These are phyloP conservation scores for Globisporangium mamillatum DNA, from an alignment of 352 stramenopile genomes.

Conservation along the genomic window DNA sequence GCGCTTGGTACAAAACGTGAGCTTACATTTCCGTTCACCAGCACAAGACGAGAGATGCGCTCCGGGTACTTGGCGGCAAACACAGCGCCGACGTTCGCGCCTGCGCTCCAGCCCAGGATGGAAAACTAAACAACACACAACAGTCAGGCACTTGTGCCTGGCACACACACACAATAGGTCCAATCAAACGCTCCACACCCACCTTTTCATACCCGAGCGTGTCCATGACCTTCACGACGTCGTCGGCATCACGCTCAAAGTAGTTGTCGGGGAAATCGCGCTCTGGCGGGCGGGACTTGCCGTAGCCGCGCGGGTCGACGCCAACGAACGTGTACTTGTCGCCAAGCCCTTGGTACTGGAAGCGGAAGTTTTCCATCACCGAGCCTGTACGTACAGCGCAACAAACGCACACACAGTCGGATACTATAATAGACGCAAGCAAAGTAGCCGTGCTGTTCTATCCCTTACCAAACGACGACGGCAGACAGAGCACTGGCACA, in stretches of 20 bases:
- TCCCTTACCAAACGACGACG: constrained; percentile 54
- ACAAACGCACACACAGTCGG: not conserved
- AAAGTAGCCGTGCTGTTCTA: not conserved
- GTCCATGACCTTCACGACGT: constrained; percentile 63
- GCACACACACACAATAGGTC: not conserved
- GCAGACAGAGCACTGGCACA: constrained; percentile 59
- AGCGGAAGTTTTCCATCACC: constrained; percentile 55
- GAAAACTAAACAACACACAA: constrained; percentile 42
- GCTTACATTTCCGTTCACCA: constrained; percentile 79
- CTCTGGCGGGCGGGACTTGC: constrained; percentile 38
- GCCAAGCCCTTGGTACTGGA: constrained; percentile 50
- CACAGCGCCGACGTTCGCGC: constrained; percentile 70
- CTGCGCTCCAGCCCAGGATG: constrained; percentile 72
- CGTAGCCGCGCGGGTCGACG: constrained; percentile 63
- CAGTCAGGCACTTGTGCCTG: not conserved
- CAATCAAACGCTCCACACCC: not conserved
- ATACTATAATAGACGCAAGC: not conserved
- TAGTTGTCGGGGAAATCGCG: constrained; percentile 50
- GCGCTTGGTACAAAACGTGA: not conserved
- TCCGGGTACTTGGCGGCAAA: constrained; percentile 67
- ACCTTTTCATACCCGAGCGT: constrained; percentile 57
- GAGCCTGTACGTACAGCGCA: constrained; percentile 21
- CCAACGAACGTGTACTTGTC: constrained; percentile 59
- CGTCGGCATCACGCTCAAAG: constrained; percentile 69
- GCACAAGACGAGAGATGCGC: constrained; percentile 62